Evolutionary conservation across 2,329 filamentous ascomycete genomes (phyloP), one percentile per base, ranked within the genome.

Genomic region (Ceratocystiopsis brevicomis): DNA sequence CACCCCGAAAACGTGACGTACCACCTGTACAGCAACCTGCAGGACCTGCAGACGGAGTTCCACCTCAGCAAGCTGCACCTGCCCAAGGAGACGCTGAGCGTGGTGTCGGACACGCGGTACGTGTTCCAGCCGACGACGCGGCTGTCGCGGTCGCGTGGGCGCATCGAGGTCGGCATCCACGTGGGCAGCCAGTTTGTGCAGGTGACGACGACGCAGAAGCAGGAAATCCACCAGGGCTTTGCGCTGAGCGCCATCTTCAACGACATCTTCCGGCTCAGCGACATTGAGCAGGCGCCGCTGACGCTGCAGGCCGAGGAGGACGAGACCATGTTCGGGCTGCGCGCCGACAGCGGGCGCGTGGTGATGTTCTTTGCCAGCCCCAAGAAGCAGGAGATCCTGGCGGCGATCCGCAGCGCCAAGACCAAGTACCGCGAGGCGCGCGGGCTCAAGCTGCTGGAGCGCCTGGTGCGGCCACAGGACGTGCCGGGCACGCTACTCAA

Each of bases 291-390:
- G 58, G 72, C 74, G 5, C 67, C 75, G 6, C 73, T 72, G 3
- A 73, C 72, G 3, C 73, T 78, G 43, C 68, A 75, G 46, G 71
- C 70, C 0, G 76, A 79, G 45, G 76, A 81, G 45, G 75, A 80
- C 49, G 73, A 71, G 3, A 71, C 75, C 1, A 30, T 30, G 25
- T 81, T 81, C 55, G 77, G 76, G 1, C 59, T 81, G 25, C 67
- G 76, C 41, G 76, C 76, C 3, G 77, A 81, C 51, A 77, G 74
- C 48, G 77, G 77, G 50, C 79, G 76, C 57, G 75, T 79, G 41
- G 69, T 79, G 43, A 79, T 81, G 75, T 79, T 76, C 53, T 81
- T 81, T 55, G 76, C 75, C 16, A 80, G 76, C 49, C 65, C 73
- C 1, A 73, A 71, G 53, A 78, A 77, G 54, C 54, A 61, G 8